Percentiles rank a stretch among this genome's conserved stretches.
phyloP scores from a whole-genome alignment of 371 early-diverging fungal species.

The Haplosporangium sp. region DNA sequence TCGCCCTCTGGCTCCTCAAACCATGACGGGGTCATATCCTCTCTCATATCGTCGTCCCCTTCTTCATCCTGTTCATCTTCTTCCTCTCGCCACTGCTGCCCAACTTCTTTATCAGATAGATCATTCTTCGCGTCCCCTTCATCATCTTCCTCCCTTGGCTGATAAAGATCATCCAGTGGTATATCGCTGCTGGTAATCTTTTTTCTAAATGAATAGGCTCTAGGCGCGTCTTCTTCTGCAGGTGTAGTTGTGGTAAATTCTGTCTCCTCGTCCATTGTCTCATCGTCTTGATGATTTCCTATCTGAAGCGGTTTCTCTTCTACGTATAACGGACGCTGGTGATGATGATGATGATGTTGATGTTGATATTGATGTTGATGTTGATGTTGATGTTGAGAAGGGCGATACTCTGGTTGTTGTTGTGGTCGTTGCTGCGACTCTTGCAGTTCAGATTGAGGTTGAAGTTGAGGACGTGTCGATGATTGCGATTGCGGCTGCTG shows the following conservation, averaged over 20 bases:
- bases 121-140: not conserved
- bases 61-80: not conserved
- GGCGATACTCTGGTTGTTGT: not conserved
- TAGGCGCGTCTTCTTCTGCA: too few species aligned
- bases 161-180: too few species aligned
- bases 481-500: not conserved
- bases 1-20: conserved; percentile 20
- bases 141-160: not conserved
- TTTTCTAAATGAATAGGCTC: too few species aligned
- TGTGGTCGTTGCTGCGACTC: conserved; percentile 7
- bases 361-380: conserved; percentile 8
- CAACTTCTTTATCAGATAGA: not conserved
- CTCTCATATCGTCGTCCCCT: conserved; percentile 3
- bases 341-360: conserved; percentile 2
- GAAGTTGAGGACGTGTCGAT: too few species aligned
- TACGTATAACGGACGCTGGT: not conserved
- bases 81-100: not conserved
- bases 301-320: not conserved
- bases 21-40: conserved; percentile 13
- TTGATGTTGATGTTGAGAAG: not conserved
- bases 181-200: too few species aligned
- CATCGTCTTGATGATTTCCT: not conserved
- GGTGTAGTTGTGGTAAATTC: not conserved
- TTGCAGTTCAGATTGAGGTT: not conserved
- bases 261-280: not conserved